These are phyloP conservation scores for Physcomitrellopsis africana DNA, from an alignment of 225 moss, liverwort and hornwort genomes.

Conservation along the genomic window DNA sequence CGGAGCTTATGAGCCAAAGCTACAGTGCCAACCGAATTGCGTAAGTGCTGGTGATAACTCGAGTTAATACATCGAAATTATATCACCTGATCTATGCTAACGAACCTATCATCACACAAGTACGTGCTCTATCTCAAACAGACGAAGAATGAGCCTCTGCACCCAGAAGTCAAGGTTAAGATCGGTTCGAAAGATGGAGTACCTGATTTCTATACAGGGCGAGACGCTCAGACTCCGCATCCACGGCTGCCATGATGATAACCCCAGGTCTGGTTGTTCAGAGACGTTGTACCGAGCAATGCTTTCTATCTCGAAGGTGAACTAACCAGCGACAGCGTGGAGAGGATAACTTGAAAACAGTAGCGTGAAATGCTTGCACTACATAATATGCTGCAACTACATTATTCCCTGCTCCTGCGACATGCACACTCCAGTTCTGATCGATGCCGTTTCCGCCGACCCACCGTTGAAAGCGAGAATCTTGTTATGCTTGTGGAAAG, in stretches of 20 bases:
- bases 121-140: background rate
- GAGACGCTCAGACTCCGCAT: conserved; percentile 29
- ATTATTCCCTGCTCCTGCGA: background rate
- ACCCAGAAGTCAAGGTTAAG: background rate
- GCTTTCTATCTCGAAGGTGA: conserved; percentile 7
- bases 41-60: too few relatives aligned
- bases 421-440: conserved; percentile 15
- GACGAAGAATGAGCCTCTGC: background rate
- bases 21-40: too few relatives aligned
- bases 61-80: background rate
- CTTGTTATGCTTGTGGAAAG: background rate
- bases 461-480: background rate
- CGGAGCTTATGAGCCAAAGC: too few relatives aligned
- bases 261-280: background rate
- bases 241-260: conserved; percentile 30
- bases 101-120: background rate
- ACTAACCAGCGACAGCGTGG: conserved; percentile 16
- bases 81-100: conserved; percentile 12
- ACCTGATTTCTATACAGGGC: conserved; percentile 32
- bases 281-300: background rate
- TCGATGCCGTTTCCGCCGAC: conserved; percentile 2
- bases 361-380: conserved; percentile 18
- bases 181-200: background rate
- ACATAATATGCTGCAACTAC: background rate
- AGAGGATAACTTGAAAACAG: conserved; percentile 19